Evolutionary conservation across 805 yeast genomes (phyloP).

Genomic region (Kluyveromyces siamensis): DNA sequence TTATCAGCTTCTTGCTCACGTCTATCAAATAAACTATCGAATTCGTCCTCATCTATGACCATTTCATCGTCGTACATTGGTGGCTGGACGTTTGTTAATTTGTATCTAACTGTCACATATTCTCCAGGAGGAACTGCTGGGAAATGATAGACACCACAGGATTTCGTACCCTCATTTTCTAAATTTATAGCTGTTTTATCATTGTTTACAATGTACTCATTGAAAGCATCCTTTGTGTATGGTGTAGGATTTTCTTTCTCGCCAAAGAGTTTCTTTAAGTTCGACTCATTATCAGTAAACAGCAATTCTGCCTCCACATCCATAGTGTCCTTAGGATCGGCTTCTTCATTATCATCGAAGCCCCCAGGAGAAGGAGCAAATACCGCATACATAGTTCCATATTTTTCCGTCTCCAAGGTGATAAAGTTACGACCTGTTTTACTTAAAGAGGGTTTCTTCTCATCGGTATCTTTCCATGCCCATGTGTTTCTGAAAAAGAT

Average conservation of each 20-base stretch:
- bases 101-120: constrained; percentile 76
- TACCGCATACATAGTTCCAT: constrained; percentile 55
- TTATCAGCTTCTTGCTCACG: constrained; percentile 88
- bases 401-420: constrained; percentile 54
- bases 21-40: constrained; percentile 58
- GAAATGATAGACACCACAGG: constrained; percentile 76
- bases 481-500: constrained; percentile 80
- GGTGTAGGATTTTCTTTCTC: constrained; percentile 45
- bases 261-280: constrained; percentile 55
- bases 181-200: constrained; percentile 61
- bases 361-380: constrained; percentile 83
- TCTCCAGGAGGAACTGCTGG: constrained; percentile 80
- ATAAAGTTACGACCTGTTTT: constrained; percentile 39
- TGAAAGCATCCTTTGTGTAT: constrained; percentile 85
- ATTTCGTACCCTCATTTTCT: constrained; percentile 63
- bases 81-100: constrained; percentile 37
- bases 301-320: constrained; percentile 71
- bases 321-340: constrained; percentile 14
- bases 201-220: constrained; percentile 64
- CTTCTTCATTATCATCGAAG: constrained; percentile 30
- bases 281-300: constrained; percentile 88
- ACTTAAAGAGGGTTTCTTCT: constrained; percentile 42
- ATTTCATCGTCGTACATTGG: constrained; percentile 25
- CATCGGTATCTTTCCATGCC: constrained; percentile 71
- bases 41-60: constrained; percentile 60